Evolutionary conservation across 208 protist genomes (phyloP).

Genomic region (Sergeia podlipaevii): DNA sequence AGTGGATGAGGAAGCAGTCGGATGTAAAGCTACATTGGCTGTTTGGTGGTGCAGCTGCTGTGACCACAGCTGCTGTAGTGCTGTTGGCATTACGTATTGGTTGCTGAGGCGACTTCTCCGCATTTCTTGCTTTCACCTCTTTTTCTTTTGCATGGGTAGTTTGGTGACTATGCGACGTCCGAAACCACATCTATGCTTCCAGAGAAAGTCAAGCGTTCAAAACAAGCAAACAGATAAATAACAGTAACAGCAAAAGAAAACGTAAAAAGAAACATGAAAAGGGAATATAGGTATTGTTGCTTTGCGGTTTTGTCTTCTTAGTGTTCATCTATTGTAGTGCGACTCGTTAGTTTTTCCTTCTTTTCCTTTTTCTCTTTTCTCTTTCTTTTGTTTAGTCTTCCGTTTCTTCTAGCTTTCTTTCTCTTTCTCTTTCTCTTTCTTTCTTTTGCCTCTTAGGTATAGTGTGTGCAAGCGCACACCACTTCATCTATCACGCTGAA

Average conservation of each 20-base stretch:
- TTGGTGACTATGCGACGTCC: no score
- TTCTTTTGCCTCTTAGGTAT: constrained; percentile 10
- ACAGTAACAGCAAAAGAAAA: no score
- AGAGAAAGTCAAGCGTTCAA: no score
- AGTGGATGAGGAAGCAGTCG: constrained; percentile 66
- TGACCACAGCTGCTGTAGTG: constrained; percentile 1
- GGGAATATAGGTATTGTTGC: no score
- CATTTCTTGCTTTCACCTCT: neutral
- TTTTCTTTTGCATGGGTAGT: neutral
- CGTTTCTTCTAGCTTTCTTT: constrained; percentile 1
- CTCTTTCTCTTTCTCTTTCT: constrained; percentile 9
- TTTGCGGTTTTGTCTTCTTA: no score
- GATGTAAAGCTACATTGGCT: constrained; percentile 23
- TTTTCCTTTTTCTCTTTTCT: constrained; percentile 3
- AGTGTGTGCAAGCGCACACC: neutral
- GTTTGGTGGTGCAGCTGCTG: constrained; percentile 14
- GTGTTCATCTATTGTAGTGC: no score
- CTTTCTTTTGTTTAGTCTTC: neutral
- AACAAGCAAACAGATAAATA: no score
- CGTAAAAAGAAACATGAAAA: no score
- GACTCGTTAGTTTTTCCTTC: no score
- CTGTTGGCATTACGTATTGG: neutral
- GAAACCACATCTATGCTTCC: no score
- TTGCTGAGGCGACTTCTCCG: neutral
- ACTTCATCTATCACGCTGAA: constrained; percentile 1